Conservation (phyloP, 768 basidiomycete species). For the Termitomyces sp. region DNA sequence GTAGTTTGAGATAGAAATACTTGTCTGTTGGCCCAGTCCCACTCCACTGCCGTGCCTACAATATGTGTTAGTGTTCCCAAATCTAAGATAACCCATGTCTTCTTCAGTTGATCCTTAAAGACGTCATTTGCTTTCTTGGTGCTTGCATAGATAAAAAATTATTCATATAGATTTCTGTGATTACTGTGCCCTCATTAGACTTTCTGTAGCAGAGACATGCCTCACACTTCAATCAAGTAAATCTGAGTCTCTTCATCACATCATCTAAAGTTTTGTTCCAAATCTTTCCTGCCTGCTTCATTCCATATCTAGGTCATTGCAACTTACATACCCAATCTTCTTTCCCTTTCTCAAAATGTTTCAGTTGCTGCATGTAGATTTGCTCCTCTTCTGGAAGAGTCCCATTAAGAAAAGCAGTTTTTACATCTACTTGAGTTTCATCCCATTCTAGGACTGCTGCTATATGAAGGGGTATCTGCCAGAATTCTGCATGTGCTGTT, state of each 20-base stretch:
- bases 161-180: neutral
- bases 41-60: neutral
- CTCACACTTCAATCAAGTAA: neutral
- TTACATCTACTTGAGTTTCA: neutral
- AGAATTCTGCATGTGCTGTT: neutral
- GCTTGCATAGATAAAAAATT: neutral
- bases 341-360: neutral
- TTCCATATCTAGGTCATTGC: neutral
- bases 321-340: neutral
- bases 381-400: neutral
- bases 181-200: neutral
- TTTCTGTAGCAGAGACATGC: neutral
- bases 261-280: neutral
- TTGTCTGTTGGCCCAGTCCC: neutral
- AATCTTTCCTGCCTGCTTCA: neutral
- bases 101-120: neutral
- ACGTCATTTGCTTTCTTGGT: neutral
- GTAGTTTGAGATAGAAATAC: neutral
- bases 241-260: neutral
- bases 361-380: neutral
- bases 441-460: neutral
- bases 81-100: neutral
- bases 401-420: neutral
- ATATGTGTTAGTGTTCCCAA: neutral
- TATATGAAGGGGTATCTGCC: neutral